phyloP scores from a whole-genome alignment of 2,329 filamentous ascomycete genomes.

The Ophiostoma tasmaniense region DNA sequence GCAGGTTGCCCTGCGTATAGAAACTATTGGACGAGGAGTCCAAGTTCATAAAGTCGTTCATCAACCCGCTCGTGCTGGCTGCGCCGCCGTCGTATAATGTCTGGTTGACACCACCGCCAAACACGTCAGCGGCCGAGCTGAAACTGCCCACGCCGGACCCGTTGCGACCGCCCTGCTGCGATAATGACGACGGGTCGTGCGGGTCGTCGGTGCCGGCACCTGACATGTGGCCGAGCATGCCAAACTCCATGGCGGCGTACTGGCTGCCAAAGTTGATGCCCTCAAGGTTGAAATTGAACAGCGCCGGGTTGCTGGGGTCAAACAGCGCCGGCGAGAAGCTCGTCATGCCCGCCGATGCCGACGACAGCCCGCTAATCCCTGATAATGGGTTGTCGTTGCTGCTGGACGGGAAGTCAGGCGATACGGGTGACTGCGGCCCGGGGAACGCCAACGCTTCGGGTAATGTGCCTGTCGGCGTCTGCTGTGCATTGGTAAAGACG shows the following conservation, averaged over 20 bases:
- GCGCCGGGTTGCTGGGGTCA: constrained; percentile 80
- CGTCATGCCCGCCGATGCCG: constrained; percentile 40
- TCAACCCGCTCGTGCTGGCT: constrained; percentile 29
- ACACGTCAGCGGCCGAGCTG: constrained; percentile 35
- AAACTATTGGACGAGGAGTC: constrained; percentile 38
- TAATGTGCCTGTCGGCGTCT: constrained; percentile 37
- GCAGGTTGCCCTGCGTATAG: constrained; percentile 49
- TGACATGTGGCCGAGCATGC: constrained; percentile 93
- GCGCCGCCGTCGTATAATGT: constrained; percentile 38
- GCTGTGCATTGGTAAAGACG: constrained; percentile 43
- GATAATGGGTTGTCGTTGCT: constrained; percentile 30
- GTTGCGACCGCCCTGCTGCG: constrained; percentile 28
- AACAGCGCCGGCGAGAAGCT: constrained; percentile 57
- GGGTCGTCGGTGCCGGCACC: constrained; percentile 78
- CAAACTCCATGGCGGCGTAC: constrained; percentile 91
- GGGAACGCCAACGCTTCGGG: constrained; percentile 48
- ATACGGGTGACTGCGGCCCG: constrained; percentile 63
- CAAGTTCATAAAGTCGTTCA: constrained; percentile 45
- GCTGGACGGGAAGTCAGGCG: constrained; percentile 55
- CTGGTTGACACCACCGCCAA: constrained; percentile 39
- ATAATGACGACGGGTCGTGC: constrained; percentile 52
- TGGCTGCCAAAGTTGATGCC: constrained; percentile 93
- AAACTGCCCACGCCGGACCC: constrained; percentile 32
- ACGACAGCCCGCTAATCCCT: constrained; percentile 40
- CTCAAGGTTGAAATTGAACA: constrained; percentile 94